A percentile compares a stretch with the other conserved stretches of the same genome.
Conservation (phyloP, 768 basidiomycete species). For the Lactarius akahatsu region DNA sequence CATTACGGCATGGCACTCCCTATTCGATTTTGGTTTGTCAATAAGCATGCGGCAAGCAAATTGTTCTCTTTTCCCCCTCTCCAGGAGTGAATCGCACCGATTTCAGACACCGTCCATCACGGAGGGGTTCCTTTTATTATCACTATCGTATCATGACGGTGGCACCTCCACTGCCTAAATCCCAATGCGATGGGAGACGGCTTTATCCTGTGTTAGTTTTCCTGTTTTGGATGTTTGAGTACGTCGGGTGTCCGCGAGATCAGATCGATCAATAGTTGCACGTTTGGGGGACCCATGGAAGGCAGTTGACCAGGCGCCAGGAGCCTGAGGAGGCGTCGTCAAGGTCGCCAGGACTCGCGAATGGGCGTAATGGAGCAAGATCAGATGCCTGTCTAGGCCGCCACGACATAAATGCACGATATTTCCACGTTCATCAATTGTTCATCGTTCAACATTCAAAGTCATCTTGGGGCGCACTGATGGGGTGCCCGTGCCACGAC, state of each 20-base stretch:
- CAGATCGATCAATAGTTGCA: background rate
- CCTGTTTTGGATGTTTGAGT: background rate
- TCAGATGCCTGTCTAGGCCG: background rate
- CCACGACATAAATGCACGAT: background rate
- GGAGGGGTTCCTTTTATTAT: background rate
- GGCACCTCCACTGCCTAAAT: background rate
- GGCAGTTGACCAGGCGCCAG: background rate
- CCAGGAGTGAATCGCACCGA: background rate
- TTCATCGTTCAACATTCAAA: too few species aligned
- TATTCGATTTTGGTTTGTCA: background rate
- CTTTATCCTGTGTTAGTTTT: background rate
- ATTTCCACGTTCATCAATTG: constrained; percentile 2
- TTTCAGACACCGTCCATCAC: background rate
- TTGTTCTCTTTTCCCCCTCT: background rate
- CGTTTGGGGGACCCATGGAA: background rate
- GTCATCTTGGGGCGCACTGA: background rate
- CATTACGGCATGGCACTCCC: background rate
- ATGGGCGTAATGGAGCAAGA: background rate
- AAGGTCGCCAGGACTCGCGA: background rate
- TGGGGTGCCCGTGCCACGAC: background rate
- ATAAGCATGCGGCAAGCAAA: background rate
- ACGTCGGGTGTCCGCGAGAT: background rate
- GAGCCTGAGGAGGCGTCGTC: background rate
- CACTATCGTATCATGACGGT: background rate
- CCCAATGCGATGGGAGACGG: background rate